Base-by-base conservation (phyloP, 305 asterid genomes). In the Fraxinus sp. region DNA sequence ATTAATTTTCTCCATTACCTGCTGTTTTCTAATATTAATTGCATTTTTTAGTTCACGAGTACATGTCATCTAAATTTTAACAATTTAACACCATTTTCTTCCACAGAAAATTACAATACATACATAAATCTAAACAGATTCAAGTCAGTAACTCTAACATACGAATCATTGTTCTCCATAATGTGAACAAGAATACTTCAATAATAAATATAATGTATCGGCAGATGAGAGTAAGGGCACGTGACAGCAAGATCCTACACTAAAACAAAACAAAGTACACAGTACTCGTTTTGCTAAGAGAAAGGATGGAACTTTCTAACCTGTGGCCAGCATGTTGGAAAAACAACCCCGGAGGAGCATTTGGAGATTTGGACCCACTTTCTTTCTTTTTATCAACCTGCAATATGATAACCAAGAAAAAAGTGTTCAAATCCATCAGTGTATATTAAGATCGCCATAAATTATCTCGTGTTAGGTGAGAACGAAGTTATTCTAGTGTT, bases 301-400 rank as follows among this genome's bases (percentile, higher is more conserved):
- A 66, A 22, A 46, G 80, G 39, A 13, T 83, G 79, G 78, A 84
- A 80, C 68, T 73, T 78, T 83, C 85, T 79, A 77, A 94, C 99
- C 99, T 94, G 94, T 96, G 99, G 78, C 99, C 99, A 86, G 98
- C 95, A 86, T 96, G 98, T 86, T 92, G 98, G 86, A 96, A 96
- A 85, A 96, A 96, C 91, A 96, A 90, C 82, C 99, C 99, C 55
- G 92, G 90, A 44, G 97, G 92, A 83, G 89, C 46, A 86, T 79
- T 87, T 76, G 88, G 87, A 85, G 94, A 83, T 80, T 89, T 87
- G 8, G 91, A 77, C 83, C 88, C 93, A 24, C 87, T 78, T 71
- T 93, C 97, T 86, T 89, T 90, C 88, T 87, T 84, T 83, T 87
- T 91, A 82, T 94, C 97, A 86, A 93, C 90, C 99, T 95, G 90